A percentile compares a stretch with the other conserved stretches of the same genome.
phyloP scores from a whole-genome alignment of 2,329 filamentous ascomycete species.

The Cladophialophora exuberans region DNA sequence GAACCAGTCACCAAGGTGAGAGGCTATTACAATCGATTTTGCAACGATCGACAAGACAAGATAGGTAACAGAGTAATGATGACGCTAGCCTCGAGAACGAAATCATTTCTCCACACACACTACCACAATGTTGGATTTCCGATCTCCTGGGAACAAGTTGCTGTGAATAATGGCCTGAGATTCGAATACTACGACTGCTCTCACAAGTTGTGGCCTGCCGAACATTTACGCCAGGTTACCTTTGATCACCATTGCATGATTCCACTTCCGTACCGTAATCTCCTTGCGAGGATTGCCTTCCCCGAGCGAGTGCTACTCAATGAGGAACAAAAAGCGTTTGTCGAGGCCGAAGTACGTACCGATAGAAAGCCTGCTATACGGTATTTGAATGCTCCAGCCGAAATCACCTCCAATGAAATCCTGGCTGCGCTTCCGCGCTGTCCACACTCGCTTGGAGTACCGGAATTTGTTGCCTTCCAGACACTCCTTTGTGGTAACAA shows the following conservation, averaged over 20 bases:
- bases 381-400: slow-evolving; percentile 36
- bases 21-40: slow-evolving; percentile 40
- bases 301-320: slow-evolving; percentile 30
- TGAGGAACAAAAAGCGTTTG: neutral
- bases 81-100: slow-evolving; percentile 50
- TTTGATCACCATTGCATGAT: slow-evolving; percentile 53
- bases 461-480: slow-evolving; percentile 55
- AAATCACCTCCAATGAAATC: slow-evolving; percentile 55
- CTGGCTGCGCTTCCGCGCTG: slow-evolving; percentile 53
- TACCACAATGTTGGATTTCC: slow-evolving; percentile 50
- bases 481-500: slow-evolving; percentile 48
- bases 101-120: slow-evolving; percentile 54
- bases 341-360: neutral
- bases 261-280: slow-evolving; percentile 41
- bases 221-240: slow-evolving; percentile 38
- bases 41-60: slow-evolving; percentile 19
- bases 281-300: slow-evolving; percentile 40
- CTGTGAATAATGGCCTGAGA: slow-evolving; percentile 51
- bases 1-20: slow-evolving; percentile 37
- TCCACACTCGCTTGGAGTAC: slow-evolving; percentile 49
- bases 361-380: neutral
- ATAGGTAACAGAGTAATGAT: slow-evolving; percentile 34
- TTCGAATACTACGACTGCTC: slow-evolving; percentile 54
- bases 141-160: slow-evolving; percentile 46
- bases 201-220: slow-evolving; percentile 44